These are phyloP conservation scores for Noccaea bulbosa DNA, from an alignment of 345 rosid genomes.

Conservation along the genomic window DNA sequence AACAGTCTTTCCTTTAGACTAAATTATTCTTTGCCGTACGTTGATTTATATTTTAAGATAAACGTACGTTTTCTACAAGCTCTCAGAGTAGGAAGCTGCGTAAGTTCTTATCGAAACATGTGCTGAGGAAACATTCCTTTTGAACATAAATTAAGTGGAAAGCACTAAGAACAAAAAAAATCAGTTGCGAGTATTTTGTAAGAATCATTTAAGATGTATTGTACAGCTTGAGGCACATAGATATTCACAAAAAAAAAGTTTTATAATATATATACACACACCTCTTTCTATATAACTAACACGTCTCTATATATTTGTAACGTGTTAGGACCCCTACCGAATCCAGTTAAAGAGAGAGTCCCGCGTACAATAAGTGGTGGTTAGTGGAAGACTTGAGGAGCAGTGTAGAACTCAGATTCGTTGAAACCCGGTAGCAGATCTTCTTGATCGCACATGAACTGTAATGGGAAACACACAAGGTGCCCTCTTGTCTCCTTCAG, in stretches of 20 bases:
- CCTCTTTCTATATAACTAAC: constrained; percentile 18
- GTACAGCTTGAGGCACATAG: constrained; percentile 25
- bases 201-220: constrained; percentile 7
- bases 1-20: neutral
- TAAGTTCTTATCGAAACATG: too few species aligned
- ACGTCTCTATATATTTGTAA: constrained; percentile 17
- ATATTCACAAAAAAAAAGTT: constrained; percentile 18
- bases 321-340: neutral
- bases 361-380: neutral
- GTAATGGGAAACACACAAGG: constrained; percentile 81
- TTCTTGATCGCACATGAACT: constrained; percentile 77
- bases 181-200: neutral
- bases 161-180: neutral
- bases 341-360: neutral
- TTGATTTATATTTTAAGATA: too few species aligned
- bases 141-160: too few species aligned
- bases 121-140: too few species aligned
- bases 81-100: too few species aligned
- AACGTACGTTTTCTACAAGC: too few species aligned
- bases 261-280: constrained; percentile 20
- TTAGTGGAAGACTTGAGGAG: constrained; percentile 68
- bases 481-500: constrained; percentile 62
- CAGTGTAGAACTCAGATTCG: constrained; percentile 87
- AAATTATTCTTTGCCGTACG: neutral
- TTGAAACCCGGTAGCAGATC: constrained; percentile 73